Percentiles rank a stretch among this genome's conserved stretches.
Evolutionary conservation across 2,329 filamentous ascomycete species (phyloP).

Genomic region (Diplodia mutila): DNA sequence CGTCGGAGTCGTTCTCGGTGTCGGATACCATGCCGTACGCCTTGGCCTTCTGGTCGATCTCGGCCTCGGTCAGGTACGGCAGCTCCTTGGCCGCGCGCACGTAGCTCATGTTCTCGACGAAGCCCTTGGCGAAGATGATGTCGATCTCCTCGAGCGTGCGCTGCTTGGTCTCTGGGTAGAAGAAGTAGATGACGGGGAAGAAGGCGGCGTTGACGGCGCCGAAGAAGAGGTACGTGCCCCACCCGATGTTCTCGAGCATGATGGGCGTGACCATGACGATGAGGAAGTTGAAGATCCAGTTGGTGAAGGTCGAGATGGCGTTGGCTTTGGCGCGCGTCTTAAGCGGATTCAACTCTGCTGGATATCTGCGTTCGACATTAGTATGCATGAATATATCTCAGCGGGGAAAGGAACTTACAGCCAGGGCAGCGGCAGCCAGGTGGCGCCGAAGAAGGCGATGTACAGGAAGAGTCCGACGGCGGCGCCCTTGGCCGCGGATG

Average conservation of each 20-base stretch:
- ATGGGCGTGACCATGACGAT: constrained; percentile 48
- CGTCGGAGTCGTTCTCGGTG: constrained; percentile 21
- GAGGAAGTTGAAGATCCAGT: constrained; percentile 48
- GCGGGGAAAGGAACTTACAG: constrained; percentile 25
- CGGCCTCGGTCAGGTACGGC: constrained; percentile 55
- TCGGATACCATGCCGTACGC: constrained; percentile 40
- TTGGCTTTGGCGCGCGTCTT: constrained; percentile 61
- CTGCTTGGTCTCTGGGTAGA: constrained; percentile 59
- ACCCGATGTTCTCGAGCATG: constrained; percentile 40
- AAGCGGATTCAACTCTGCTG: constrained; percentile 58
- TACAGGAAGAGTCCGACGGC: constrained; percentile 69
- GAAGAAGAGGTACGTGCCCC: constrained; percentile 29
- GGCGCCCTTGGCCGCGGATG: constrained; percentile 50
- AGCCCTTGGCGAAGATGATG: constrained; percentile 53
- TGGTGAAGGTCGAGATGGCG: constrained; percentile 57
- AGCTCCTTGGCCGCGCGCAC: constrained; percentile 62
- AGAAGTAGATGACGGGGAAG: constrained; percentile 50
- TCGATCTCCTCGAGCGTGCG: constrained; percentile 58
- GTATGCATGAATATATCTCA: neutral
- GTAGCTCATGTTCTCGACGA: constrained; percentile 62
- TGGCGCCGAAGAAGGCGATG: constrained; percentile 70
- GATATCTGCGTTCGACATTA: constrained; percentile 23
- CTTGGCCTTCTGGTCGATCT: constrained; percentile 56
- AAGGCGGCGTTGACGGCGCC: constrained; percentile 36
- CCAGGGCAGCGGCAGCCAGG: constrained; percentile 68